phyloP scores from a whole-genome alignment of 768 basidiomycete species.

The Wakefieldia striispora region DNA sequence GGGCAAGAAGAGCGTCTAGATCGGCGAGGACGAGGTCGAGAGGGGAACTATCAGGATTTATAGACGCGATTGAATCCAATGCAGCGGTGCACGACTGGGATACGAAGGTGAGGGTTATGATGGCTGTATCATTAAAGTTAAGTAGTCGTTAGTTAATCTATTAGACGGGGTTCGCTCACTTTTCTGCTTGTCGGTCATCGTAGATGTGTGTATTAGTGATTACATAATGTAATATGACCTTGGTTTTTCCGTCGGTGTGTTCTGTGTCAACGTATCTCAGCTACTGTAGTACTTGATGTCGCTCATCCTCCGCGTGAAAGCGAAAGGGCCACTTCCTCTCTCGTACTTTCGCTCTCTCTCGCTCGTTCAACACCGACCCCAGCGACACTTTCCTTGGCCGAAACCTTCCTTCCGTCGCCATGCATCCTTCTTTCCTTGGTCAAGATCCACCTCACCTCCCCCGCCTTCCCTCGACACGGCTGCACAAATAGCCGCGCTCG shows the following conservation, averaged over 20 bases:
- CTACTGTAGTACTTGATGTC: no score
- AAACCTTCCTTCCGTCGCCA: conserved; percentile 21
- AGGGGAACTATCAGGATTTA: not conserved
- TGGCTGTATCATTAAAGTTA: no score
- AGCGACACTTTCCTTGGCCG: conserved; percentile 41
- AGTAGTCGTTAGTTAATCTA: no score
- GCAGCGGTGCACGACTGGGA: conserved; percentile 23
- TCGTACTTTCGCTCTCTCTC: not conserved
- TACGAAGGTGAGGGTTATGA: conserved; percentile 10
- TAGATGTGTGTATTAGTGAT: not conserved
- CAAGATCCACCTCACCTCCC: conserved; percentile 35
- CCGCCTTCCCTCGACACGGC: conserved; percentile 63
- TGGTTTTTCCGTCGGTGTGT: no score
- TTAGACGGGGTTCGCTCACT: no score
- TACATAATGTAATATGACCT: conserved; percentile 19
- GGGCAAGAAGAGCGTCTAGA: conserved; percentile 52
- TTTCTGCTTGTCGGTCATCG: conserved; percentile 34
- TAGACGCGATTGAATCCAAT: conserved; percentile 2
- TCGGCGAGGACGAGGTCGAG: conserved; percentile 50
- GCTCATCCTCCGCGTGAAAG: conserved; percentile 4
- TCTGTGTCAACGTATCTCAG: no score
- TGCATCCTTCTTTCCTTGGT: conserved; percentile 33
- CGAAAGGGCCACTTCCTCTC: not conserved
- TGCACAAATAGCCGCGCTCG: conserved; percentile 67
- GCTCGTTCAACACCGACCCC: conserved; percentile 20